Evolutionary conservation across 352 stramenopile genomes (phyloP), one percentile per base, ranked within the genome.

Genomic region (Pythium angustatum): DNA sequence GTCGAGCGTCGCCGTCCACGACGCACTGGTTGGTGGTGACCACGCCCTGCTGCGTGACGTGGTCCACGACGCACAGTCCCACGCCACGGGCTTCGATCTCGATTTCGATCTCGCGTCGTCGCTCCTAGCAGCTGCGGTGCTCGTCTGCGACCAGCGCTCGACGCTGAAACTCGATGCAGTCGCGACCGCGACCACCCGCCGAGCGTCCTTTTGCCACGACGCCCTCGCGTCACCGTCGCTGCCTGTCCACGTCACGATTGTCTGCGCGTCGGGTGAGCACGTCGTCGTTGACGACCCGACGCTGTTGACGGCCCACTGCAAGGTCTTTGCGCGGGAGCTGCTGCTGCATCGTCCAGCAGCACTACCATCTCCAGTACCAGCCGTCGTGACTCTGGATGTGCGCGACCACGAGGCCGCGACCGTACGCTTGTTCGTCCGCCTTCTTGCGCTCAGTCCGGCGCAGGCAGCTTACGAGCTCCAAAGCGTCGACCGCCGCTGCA

Each of bases 61-160:
- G n/a, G 44, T 81, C 26, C 41, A 64, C 24, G 43, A 28, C 5
- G n/a, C n/a, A n/a, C n/a, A n/a, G n/a, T n/a, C n/a, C n/a, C n/a
- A n/a, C n/a, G n/a, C n/a, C n/a, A n/a, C n/a, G n/a, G n/a, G n/a
- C n/a, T n/a, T n/a, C n/a, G n/a, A n/a, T n/a, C n/a, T n/a, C n/a
- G n/a, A n/a, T n/a, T n/a, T n/a, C n/a, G n/a, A n/a, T n/a, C 53
- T 81, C 11, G 66, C 74, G 5, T 51, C 61, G 8, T 63, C 67
- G 5, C 14, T 85, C 15, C 58, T 85, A 5, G 54, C 67, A 4
- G 51, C 58, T 15, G 58, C 58, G 7, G 27, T 75, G 24, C 66
- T 65, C 21, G 74, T 59, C 21, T 61, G 59, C 28, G 77, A 82
- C 47, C 73, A 72, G 26, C 72, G 59, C 31, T 85, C 77, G 4